Conservation (phyloP, 2,329 filamentous ascomycete genomes). For the Trichoderma aggressivum region DNA sequence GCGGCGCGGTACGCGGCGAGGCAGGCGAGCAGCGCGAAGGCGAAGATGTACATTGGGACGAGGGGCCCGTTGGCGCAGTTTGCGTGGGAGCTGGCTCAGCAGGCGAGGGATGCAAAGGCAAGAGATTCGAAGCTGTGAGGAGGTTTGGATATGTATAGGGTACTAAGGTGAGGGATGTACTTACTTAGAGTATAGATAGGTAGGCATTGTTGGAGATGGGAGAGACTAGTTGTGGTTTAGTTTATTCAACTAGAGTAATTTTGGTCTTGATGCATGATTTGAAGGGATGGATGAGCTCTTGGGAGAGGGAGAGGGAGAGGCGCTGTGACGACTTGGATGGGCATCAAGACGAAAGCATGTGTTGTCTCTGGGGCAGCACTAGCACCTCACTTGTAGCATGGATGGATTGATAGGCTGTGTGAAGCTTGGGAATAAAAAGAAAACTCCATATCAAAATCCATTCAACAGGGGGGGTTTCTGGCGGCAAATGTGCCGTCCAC, state of each 20-base stretch:
- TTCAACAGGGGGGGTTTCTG: not conserved
- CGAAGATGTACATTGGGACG: constrained; percentile 66
- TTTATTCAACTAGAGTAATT: not conserved
- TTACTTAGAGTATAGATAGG: too few relatives aligned
- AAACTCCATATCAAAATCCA: not conserved
- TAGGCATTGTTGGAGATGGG: not conserved
- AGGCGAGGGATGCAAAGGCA: constrained; percentile 28
- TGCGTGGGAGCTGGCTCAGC: constrained; percentile 70
- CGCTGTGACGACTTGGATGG: not conserved
- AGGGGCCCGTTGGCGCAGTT: constrained; percentile 71
- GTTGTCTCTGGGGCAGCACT: not conserved
- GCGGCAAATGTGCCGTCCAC: not conserved
- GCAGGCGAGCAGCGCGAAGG: constrained; percentile 86
- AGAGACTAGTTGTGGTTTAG: not conserved
- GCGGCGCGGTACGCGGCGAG: constrained; percentile 79
- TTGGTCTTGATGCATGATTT: not conserved
- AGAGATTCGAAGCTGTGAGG: constrained; percentile 28
- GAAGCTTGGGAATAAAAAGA: not conserved
- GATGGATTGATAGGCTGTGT: not conserved
- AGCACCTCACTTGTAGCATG: not conserved
- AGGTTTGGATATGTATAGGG: too few relatives aligned
- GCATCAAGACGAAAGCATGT: not conserved
- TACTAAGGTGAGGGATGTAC: too few relatives aligned
- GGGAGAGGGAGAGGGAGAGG: too few relatives aligned
- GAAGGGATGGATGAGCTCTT: not conserved